These are phyloP conservation scores for Ceratocystis variospora DNA, from an alignment of 2,329 filamentous ascomycete species.

Conservation along the genomic window DNA sequence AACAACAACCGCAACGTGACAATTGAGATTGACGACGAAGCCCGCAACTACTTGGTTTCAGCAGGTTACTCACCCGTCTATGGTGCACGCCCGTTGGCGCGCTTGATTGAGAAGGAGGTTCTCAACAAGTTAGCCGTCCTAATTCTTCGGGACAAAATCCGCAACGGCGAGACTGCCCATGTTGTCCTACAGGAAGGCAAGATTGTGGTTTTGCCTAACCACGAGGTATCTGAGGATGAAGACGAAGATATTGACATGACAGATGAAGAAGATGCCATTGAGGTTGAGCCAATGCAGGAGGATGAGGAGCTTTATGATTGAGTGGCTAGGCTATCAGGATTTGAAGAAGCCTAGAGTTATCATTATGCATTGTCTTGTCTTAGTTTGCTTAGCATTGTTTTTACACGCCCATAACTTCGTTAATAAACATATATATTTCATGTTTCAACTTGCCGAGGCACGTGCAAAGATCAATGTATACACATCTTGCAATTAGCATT, in stretches of 20 bases:
- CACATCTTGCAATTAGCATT: too few species aligned
- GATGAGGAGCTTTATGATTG: slow-evolving; percentile 40
- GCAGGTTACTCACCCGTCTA: slow-evolving; percentile 93
- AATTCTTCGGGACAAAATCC: slow-evolving; percentile 71
- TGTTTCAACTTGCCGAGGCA: too few species aligned
- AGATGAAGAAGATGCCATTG: slow-evolving; percentile 57
- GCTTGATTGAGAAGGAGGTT: slow-evolving; percentile 94
- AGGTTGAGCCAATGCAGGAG: slow-evolving; percentile 52
- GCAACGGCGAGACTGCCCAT: slow-evolving; percentile 69
- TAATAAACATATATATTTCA: too few species aligned
- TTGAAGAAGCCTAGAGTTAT: background rate
- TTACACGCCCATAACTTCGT: too few species aligned
- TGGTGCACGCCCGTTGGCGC: slow-evolving; percentile 73
- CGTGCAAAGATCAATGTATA: too few species aligned
- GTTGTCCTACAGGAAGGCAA: slow-evolving; percentile 70
- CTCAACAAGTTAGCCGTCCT: slow-evolving; percentile 86
- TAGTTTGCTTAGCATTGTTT: background rate
- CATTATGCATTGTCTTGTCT: background rate
- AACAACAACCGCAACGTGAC: slow-evolving; percentile 71
- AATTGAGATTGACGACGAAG: slow-evolving; percentile 72
- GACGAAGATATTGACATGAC: slow-evolving; percentile 59
- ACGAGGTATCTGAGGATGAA: slow-evolving; percentile 47
- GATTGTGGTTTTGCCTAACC: slow-evolving; percentile 72
- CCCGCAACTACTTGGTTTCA: slow-evolving; percentile 82
- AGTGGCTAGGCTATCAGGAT: slow-evolving; percentile 9